phyloP scores from a whole-genome alignment of 352 stramenopile species.

The Phytophthora sansomeana region DNA sequence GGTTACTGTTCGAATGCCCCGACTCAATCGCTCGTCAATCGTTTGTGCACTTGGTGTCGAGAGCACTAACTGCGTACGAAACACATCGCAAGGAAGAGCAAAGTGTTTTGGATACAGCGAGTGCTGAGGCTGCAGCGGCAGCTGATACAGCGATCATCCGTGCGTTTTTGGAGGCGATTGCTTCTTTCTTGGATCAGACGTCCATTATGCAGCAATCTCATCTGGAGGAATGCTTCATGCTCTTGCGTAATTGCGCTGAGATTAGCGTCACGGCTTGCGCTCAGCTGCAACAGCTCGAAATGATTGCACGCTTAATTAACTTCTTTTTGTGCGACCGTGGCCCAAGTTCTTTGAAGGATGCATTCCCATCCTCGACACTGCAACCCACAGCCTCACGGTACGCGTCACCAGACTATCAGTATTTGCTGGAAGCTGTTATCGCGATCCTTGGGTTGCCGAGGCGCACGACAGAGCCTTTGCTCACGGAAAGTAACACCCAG shows the following conservation, averaged over 20 bases:
- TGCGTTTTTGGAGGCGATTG: constrained; percentile 59
- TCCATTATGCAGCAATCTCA: constrained; percentile 82
- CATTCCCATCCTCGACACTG: constrained; percentile 70
- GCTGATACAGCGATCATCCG: constrained; percentile 38
- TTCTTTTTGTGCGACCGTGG: constrained; percentile 84
- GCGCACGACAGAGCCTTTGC: constrained; percentile 65
- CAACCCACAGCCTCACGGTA: constrained; percentile 57
- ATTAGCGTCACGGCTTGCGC: constrained; percentile 58
- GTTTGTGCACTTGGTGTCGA: constrained; percentile 84
- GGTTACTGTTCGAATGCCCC: constrained; percentile 85
- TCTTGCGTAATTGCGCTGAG: constrained; percentile 81
- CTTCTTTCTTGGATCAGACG: constrained; percentile 76
- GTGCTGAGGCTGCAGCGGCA: constrained; percentile 25
- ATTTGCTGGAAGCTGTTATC: constrained; percentile 89
- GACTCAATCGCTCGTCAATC: constrained; percentile 88
- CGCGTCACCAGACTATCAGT: constrained; percentile 88
- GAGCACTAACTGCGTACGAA: constrained; percentile 76
- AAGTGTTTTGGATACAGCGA: constrained; percentile 23
- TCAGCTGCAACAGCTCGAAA: constrained; percentile 64
- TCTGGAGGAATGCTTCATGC: constrained; percentile 90
- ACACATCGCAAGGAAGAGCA: constrained; percentile 57
- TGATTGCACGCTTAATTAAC: constrained; percentile 83
- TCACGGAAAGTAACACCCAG: constrained; percentile 72
- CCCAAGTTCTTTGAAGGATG: constrained; percentile 68
- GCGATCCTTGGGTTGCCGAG: constrained; percentile 81